Conservation (phyloP, 2,329 filamentous ascomycete species). For the Colletotrichum gigasporum region DNA sequence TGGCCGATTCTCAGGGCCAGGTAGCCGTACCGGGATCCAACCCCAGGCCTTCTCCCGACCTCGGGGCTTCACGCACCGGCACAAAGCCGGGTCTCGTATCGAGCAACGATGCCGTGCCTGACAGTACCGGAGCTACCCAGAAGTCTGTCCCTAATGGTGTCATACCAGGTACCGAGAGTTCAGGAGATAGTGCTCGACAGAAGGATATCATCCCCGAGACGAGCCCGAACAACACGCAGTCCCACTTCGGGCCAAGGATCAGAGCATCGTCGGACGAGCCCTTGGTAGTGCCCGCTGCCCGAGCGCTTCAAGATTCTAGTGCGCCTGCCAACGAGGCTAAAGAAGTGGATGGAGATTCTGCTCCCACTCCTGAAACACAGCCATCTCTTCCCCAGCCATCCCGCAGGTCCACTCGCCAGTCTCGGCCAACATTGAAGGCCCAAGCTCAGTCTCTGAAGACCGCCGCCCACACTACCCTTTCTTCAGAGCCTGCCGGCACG, state of each 20-base stretch:
- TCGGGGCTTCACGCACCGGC: background rate
- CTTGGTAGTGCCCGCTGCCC: background rate
- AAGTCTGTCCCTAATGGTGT: background rate
- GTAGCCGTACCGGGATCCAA: background rate
- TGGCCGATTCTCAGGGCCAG: constrained; percentile 32
- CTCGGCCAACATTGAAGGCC: constrained; percentile 19
- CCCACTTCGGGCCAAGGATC: background rate
- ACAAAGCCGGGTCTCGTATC: constrained; percentile 6
- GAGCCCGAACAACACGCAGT: constrained; percentile 37
- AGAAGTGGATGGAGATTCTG: background rate
- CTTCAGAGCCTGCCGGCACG: background rate
- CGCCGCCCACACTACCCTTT: background rate
- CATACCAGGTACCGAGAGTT: constrained; percentile 17
- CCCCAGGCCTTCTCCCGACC: background rate
- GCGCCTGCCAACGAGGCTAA: background rate
- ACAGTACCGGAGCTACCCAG: constrained; percentile 23
- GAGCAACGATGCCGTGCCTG: constrained; percentile 25
- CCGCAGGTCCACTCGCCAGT: constrained; percentile 21
- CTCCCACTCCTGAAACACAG: background rate
- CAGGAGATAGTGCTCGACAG: constrained; percentile 23
- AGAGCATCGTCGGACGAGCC: background rate
- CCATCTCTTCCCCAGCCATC: constrained; percentile 2
- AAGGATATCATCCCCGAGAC: constrained; percentile 42
- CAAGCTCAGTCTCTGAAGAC: background rate
- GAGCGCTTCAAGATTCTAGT: background rate